Evolutionary conservation across 1,139 yeast species (phyloP).

Genomic region (Yamadazyma siamensis): DNA sequence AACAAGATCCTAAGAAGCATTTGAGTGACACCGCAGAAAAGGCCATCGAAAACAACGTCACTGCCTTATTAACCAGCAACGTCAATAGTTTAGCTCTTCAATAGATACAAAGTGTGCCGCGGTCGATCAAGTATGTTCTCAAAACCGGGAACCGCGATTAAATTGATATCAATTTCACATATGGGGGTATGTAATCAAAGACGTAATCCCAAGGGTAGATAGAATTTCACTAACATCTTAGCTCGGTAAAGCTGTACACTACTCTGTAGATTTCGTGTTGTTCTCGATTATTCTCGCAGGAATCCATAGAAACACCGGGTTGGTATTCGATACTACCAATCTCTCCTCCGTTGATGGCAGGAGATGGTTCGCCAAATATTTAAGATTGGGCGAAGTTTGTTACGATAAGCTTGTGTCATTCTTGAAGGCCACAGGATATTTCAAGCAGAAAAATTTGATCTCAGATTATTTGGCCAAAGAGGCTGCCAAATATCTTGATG

Average conservation of each 20-base stretch:
- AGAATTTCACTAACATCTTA: constrained; percentile 12
- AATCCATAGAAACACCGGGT: constrained; percentile 61
- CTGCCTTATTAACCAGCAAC: constrained; percentile 81
- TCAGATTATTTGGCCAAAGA: constrained; percentile 35
- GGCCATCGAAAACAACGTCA: constrained; percentile 85
- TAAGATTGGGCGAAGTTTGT: constrained; percentile 52
- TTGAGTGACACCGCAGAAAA: constrained; percentile 83
- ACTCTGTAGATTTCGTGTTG: constrained; percentile 55
- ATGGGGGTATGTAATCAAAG: constrained; percentile 4
- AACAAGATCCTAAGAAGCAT: constrained; percentile 98
- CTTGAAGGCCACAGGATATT: constrained; percentile 41
- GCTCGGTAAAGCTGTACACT: constrained; percentile 55
- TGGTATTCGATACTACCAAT: constrained; percentile 43
- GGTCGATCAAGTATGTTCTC: constrained; percentile 1
- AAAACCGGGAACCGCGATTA: neutral
- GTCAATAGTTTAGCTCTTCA: constrained; percentile 83
- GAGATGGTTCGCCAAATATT: constrained; percentile 50
- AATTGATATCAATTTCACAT: neutral
- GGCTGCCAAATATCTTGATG: constrained; percentile 28
- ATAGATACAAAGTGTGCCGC: constrained; percentile 27
- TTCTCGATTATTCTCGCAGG: constrained; percentile 65
- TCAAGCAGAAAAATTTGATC: constrained; percentile 39
- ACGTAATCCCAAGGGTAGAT: neutral
- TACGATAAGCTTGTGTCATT: constrained; percentile 43
- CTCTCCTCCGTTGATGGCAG: constrained; percentile 53